Percentiles rank a stretch among this genome's conserved stretches.
These are phyloP conservation scores for Myxozyma melibiosi DNA, from an alignment of 805 yeast species.

Conservation along the genomic window DNA sequence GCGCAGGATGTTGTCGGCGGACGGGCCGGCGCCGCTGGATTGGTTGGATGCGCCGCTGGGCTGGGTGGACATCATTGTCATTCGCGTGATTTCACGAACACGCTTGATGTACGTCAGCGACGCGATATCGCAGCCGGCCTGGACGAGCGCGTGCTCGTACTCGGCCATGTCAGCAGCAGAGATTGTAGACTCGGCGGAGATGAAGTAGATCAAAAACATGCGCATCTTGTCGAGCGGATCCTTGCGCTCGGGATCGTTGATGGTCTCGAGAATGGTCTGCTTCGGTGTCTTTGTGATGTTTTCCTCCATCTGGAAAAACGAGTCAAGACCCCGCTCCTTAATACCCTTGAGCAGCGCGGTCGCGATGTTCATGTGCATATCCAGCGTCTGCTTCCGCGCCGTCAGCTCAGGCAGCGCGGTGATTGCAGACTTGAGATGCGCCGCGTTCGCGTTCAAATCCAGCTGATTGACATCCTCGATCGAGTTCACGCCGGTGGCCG, in stretches of 20 bases:
- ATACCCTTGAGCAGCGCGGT: conserved; percentile 80
- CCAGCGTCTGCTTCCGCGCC: conserved; percentile 81
- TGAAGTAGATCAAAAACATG: conserved; percentile 77
- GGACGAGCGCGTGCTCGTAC: conserved; percentile 63
- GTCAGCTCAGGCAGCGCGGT: conserved; percentile 91
- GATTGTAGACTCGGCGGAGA: conserved; percentile 48
- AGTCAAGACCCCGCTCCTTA: conserved; percentile 84
- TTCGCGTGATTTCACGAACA: conserved; percentile 73
- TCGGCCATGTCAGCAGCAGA: conserved; percentile 57
- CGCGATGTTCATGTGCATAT: conserved; percentile 95
- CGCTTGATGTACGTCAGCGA: conserved; percentile 75
- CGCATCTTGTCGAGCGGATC: conserved; percentile 72
- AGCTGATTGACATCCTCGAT: conserved; percentile 66
- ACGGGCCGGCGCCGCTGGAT: conserved; percentile 28
- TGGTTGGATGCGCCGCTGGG: conserved; percentile 40
- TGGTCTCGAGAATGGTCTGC: conserved; percentile 56
- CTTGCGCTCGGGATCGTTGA: conserved; percentile 61
- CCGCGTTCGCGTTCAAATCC: conserved; percentile 42
- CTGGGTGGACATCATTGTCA: conserved; percentile 43
- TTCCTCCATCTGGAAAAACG: conserved; percentile 93
- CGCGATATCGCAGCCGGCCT: conserved; percentile 58
- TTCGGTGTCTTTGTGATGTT: conserved; percentile 54
- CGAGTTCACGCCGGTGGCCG: conserved; percentile 69
- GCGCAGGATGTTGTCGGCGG: conserved; percentile 45
- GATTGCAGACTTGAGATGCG: conserved; percentile 64